phyloP scores from a whole-genome alignment of 345 rosid species.

The Syzygium aromaticum region DNA sequence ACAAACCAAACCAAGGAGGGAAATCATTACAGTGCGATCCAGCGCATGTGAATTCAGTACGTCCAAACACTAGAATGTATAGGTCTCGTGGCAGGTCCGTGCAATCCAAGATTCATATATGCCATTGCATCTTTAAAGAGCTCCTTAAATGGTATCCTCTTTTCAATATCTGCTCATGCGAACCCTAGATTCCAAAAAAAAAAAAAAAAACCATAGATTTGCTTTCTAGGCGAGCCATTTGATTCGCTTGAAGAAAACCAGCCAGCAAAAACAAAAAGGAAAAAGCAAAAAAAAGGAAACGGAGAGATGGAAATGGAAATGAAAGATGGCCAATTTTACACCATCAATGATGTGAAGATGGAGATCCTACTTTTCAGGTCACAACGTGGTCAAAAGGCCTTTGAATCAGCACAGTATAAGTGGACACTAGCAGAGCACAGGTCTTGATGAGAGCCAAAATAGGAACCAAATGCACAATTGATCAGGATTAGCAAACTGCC shows the following conservation, averaged over 20 bases:
- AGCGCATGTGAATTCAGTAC: background rate
- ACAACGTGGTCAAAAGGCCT: background rate
- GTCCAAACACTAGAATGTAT: background rate
- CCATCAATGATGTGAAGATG: background rate
- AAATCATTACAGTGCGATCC: background rate
- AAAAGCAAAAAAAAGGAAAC: background rate
- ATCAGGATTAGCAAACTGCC: background rate
- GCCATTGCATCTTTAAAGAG: background rate
- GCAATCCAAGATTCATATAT: background rate
- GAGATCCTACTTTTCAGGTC: background rate
- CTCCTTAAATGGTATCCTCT: background rate
- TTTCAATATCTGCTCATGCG: background rate
- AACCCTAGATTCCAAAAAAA: too few species aligned
- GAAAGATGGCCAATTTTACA: background rate
- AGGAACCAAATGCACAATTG: background rate
- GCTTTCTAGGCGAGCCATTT: background rate
- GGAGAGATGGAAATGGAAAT: background rate
- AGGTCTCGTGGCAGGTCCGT: background rate
- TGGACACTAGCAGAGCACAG: background rate
- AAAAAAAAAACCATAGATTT: background rate
- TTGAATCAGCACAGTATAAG: background rate
- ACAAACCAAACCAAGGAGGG: background rate
- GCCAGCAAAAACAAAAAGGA: background rate
- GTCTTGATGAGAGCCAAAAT: background rate
- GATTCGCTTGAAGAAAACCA: background rate